A percentile compares a stretch with the other conserved stretches of the same genome.
Evolutionary conservation across 768 basidiomycete genomes (phyloP).

Genomic region (Nidula microcarpa): DNA sequence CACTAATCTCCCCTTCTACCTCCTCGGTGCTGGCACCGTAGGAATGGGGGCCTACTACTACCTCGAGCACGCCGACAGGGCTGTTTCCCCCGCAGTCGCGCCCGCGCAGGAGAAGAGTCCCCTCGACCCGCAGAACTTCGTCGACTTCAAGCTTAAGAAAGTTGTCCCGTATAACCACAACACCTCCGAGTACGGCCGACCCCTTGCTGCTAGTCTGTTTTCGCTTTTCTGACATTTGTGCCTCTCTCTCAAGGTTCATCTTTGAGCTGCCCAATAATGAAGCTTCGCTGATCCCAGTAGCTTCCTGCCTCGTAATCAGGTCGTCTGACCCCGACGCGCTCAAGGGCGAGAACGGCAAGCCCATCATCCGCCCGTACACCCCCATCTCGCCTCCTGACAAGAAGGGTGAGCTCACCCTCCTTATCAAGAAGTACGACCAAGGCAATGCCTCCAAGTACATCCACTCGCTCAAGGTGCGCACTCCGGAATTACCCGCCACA

Average conservation of each 20-base stretch:
- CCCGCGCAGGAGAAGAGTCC: constrained; percentile 59
- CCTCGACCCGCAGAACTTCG: constrained; percentile 70
- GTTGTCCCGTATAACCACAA: constrained; percentile 93
- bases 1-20: constrained; percentile 41
- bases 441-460: constrained; percentile 88
- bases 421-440: constrained; percentile 83
- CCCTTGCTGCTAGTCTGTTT: not conserved
- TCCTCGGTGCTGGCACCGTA: constrained; percentile 45
- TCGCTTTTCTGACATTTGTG: not conserved
- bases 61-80: constrained; percentile 25
- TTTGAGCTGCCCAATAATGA: constrained; percentile 80
- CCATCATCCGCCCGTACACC: constrained; percentile 90
- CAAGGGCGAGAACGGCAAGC: constrained; percentile 78
- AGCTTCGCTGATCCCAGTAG: constrained; percentile 73
- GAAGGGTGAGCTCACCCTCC: constrained; percentile 71
- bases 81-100: constrained; percentile 13
- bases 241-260: constrained; percentile 47
- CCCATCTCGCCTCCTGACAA: constrained; percentile 78
- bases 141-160: constrained; percentile 80
- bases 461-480: constrained; percentile 57
- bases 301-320: constrained; percentile 77
- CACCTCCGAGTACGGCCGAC: constrained; percentile 58
- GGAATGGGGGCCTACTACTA: constrained; percentile 49
- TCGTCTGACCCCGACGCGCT: constrained; percentile 64
- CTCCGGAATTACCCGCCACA: not conserved